Base-by-base conservation (phyloP, 495 filamentous ascomycete species). In the Zalerion maritima region DNA sequence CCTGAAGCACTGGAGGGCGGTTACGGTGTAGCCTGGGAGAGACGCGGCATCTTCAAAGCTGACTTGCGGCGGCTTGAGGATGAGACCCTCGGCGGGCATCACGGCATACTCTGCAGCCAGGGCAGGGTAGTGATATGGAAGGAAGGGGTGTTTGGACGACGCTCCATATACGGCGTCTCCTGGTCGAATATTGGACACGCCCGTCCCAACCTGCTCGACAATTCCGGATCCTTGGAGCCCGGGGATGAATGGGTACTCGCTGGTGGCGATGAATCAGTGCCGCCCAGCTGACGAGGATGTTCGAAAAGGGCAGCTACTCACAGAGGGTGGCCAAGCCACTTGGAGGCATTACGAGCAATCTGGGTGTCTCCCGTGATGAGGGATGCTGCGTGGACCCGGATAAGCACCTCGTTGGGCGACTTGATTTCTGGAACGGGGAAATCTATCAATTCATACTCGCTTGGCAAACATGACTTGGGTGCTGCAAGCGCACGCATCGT, bases 141-240 rank as follows among this genome's bases (percentile, higher is more conserved):
- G 15, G 14, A 49, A 38, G n/a, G 50, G 51, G 18, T 40, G 48
- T n/a, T 23, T 31, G 15, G 18, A 11, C 14, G 26, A 31, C 15
- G 56, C 38, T n/a, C 43, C 42, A 45, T 57, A 71, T 1, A 70
- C 67, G 9, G 58, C 54, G 46, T 71, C 66, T 18, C 69, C 69
- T 15, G 42, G 29, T 21, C 57, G 57, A 45, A 71, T 54, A 7
- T 36, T 31, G 1, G 45, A 57, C 0, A 68, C 62, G 2, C 31
- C 30, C 20, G 43, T 22, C 2, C 67, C 68, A 3, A 60, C 43
- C 0, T 55, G 57, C 7, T 46, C 42, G 32, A 74, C 54, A 14
- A 45, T 47, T 11, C 69, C 69, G 1, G 64, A 46, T 32, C 46
- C 29, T 32, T 64, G 58, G 13, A n/a, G n/a, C n/a, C 30, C 13